A percentile compares a stretch with the other conserved stretches of the same genome.
These are phyloP conservation scores for Neolentinus lepideus DNA, from an alignment of 1,284 basidiomycete species.

Conservation along the genomic window DNA sequence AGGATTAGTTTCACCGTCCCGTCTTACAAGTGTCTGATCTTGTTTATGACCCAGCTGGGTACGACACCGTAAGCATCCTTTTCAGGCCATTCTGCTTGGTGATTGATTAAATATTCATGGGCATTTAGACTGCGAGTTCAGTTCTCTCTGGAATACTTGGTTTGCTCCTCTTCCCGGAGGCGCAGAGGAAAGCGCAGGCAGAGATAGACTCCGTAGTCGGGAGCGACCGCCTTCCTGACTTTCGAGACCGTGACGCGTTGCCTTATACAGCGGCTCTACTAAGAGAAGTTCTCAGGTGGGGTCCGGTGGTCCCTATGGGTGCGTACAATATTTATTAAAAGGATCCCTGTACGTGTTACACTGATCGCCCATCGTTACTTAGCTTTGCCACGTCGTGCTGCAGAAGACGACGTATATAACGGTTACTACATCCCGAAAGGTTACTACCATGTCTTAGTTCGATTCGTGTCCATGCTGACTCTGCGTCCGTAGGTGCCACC, in stretches of 20 bases:
- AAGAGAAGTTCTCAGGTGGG: slow-evolving; percentile 21
- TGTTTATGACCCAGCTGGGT: no score
- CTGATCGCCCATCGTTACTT: no score
- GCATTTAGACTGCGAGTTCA: not conserved
- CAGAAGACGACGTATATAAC: not conserved
- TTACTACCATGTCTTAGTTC: no score
- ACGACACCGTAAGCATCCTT: no score
- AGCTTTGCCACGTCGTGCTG: no score
- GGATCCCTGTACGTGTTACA: not conserved
- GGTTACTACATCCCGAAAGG: slow-evolving; percentile 1
- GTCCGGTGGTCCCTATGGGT: slow-evolving; percentile 16
- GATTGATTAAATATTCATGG: no score
- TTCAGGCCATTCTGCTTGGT: no score
- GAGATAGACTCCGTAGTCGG: slow-evolving; percentile 4
- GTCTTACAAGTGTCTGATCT: no score
- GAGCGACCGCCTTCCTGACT: slow-evolving; percentile 1
- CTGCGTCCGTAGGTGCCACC: no score
- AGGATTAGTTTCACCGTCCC: no score
- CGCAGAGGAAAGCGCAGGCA: slow-evolving; percentile 1
- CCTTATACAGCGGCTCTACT: slow-evolving; percentile 3
- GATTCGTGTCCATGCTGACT: no score
- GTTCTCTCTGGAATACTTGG: not conserved
- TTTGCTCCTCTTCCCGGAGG: slow-evolving; percentile 3
- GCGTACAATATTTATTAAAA: not conserved
- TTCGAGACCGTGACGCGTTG: not conserved